Conservation (phyloP, 192 early-diverging fungal genomes). For the Glomus cerebriforme region DNA sequence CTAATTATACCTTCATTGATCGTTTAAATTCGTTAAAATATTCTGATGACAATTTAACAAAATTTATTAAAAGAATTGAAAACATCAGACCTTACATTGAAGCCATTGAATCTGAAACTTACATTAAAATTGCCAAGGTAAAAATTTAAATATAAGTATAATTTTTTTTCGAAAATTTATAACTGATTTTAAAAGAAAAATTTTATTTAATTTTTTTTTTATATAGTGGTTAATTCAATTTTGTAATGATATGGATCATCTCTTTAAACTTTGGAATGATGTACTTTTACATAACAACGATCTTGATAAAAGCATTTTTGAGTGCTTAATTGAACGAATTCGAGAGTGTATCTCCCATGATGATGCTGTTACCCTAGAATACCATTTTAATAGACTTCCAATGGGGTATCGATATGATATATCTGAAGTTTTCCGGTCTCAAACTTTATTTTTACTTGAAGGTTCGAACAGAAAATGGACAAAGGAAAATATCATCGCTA, state of each 20-base stretch:
- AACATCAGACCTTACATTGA: neutral
- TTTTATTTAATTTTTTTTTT: neutral
- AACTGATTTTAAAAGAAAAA: neutral
- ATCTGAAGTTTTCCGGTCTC: neutral
- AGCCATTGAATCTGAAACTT: neutral
- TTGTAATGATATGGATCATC: neutral
- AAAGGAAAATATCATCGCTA: neutral
- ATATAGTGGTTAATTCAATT: constrained; percentile 2
- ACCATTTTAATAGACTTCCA: neutral
- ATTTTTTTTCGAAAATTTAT: neutral
- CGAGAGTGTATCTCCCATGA: neutral
- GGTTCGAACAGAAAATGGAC: neutral
- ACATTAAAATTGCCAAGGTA: neutral
- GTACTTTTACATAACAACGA: neutral
- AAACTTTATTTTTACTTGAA: neutral
- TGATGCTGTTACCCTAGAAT: neutral
- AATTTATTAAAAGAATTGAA: neutral
- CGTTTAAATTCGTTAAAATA: neutral
- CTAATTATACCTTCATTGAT: neutral
- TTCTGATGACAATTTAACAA: neutral
- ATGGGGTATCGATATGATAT: neutral
- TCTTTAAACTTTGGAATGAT: neutral
- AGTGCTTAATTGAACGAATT: neutral
- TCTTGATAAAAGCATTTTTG: neutral
- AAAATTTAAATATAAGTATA: neutral